Evolutionary conservation across 2,329 filamentous ascomycete species (phyloP).

Genomic region (Rhytidhysteron rufulum): DNA sequence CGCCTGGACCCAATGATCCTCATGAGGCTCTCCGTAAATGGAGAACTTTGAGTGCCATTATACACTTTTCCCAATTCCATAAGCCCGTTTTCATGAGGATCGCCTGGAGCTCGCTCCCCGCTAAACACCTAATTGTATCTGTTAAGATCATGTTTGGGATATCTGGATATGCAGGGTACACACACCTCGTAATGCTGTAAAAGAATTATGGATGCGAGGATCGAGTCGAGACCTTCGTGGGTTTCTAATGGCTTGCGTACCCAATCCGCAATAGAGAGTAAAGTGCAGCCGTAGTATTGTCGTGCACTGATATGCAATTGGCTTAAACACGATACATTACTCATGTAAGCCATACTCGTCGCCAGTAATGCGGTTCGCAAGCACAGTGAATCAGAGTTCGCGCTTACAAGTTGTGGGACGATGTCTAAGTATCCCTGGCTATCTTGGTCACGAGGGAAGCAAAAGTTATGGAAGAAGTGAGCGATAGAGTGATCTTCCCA

Average conservation of each 20-base stretch:
- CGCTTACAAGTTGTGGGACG: background rate
- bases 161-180: background rate
- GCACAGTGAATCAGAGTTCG: background rate
- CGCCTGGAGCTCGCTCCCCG: background rate
- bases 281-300: background rate
- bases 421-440: background rate
- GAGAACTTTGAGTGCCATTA: background rate
- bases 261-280: background rate
- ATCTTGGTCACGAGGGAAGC: background rate
- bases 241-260: background rate
- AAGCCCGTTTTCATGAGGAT: background rate
- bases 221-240: background rate
- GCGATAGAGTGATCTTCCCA: background rate
- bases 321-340: background rate
- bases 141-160: no score
- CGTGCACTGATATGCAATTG: background rate
- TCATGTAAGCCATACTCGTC: background rate
- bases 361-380: background rate
- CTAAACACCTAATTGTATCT: background rate
- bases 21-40: background rate
- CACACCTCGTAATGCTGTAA: background rate
- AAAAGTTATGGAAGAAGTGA: background rate
- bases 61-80: background rate
- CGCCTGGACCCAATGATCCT: background rate
- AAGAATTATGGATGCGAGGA: background rate